Percentiles rank a stretch among this genome's conserved stretches.
Conservation (phyloP, 257 asterid genomes). For the Solanum acaule region DNA sequence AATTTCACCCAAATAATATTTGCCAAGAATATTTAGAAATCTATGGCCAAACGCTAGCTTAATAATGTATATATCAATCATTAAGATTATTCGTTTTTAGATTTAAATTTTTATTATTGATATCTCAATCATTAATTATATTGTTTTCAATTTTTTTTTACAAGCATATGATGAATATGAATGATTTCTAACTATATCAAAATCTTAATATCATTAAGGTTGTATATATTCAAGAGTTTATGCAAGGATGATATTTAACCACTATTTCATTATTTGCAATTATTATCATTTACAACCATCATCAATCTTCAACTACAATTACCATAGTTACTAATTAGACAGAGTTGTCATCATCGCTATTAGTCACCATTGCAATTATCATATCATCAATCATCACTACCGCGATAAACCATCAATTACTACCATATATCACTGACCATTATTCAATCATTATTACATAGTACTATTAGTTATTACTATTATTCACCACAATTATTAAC, state of each 20-base stretch:
- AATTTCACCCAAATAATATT: too few relatives aligned
- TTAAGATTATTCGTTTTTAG: not conserved
- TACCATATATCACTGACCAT: not conserved
- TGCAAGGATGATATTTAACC: not conserved
- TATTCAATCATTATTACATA: not conserved
- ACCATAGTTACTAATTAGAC: rapidly evolving
- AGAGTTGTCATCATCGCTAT: not conserved
- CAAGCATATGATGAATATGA: not conserved
- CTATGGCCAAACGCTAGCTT: too few relatives aligned
- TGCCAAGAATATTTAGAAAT: too few relatives aligned
- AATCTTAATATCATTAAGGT: not conserved
- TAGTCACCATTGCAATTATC: not conserved
- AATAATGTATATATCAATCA: not conserved
- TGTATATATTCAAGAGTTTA: not conserved
- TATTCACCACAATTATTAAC: not conserved
- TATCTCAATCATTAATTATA: not conserved
- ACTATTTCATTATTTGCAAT: not conserved
- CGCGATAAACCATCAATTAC: not conserved
- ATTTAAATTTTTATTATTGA: not conserved
- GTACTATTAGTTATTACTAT: not conserved
- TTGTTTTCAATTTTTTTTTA: not conserved
- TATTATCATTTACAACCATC: not conserved
- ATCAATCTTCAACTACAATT: not conserved
- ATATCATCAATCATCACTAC: not conserved
- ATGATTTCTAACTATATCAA: not conserved